Evolutionary conservation across 1,284 basidiomycete genomes (phyloP), one percentile per base, ranked within the genome.

Genomic region (Tilletia walkeri): DNA sequence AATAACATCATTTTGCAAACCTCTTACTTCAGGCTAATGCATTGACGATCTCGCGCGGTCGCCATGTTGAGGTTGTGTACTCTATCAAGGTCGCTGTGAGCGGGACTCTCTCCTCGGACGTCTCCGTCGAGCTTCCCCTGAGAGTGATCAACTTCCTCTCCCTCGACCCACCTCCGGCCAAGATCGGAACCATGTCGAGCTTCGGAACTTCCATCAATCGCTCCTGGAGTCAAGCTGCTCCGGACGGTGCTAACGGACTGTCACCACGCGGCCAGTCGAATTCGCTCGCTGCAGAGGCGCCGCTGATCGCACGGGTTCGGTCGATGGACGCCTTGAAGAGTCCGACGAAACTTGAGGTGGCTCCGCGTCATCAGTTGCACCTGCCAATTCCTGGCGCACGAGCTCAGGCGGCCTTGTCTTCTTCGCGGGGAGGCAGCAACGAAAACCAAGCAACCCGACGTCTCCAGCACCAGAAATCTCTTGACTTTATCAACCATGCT

Each of bases 21-120:
- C 39, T 72, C 20, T 48, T 30, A 9, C 59, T 34, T 9, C 59
- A 63, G 90, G 81, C 88, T 16, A 91, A 93, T 71, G 88, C 90
- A 6, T 84, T 96, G 41, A 89, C 92, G 0, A 88, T 95, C 50
- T 80, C 88, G n/a, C 88, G 91, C 45, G 89, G 90, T 41, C 87
- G 89, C 48, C 87, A 95, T 16, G 84, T 97, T 49, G 92, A 95
- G 81, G 89, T 96, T 53, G 87, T 89, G 67, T 94, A 95, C 81
- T 86, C 86, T 4, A 85, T 96, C 72, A 89, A 89, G 67, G 88
- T 94, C 34, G 89, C 89, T 1, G 85, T 92, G 65, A 89, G 89
- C 75, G 89, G 89, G 18, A 86, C 88, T 2, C 86, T 93, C 66
- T 86, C 88, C 1, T 86, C 90, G 3, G 89, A 91, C 71, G 85